phyloP scores from a whole-genome alignment of 352 stramenopile species.

The Phytophthora ohioensis region DNA sequence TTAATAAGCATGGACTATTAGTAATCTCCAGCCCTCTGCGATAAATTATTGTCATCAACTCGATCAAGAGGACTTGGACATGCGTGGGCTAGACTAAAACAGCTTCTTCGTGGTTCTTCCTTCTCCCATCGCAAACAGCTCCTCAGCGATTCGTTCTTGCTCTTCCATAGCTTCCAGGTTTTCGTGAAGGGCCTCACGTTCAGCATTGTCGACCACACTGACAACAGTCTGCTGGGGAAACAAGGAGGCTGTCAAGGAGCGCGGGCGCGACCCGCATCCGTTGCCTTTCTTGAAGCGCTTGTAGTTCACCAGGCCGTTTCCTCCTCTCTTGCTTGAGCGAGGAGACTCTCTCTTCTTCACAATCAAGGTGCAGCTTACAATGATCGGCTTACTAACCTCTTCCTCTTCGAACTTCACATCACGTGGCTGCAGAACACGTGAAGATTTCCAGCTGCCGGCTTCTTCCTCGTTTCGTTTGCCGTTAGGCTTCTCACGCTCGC shows the following conservation, averaged over 20 bases:
- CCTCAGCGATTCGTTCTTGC: conserved; percentile 86
- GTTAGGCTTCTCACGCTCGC: conserved; percentile 1
- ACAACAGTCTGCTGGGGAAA: conserved; percentile 68
- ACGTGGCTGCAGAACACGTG: conserved; percentile 34
- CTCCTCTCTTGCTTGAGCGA: conserved; percentile 1
- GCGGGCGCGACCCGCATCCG: conserved; percentile 46
- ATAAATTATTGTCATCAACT: conserved; percentile 39
- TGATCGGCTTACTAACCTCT: conserved; percentile 48
- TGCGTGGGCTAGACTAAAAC: conserved; percentile 43
- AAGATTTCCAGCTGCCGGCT: conserved; percentile 43
- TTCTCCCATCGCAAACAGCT: conserved; percentile 85
- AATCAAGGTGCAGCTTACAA: conserved; percentile 64
- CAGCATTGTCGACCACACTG: conserved; percentile 72
- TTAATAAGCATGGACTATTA: conserved; percentile 35
- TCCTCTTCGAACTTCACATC: conserved; percentile 41
- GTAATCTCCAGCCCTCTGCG: conserved; percentile 10
- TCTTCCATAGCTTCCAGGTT: conserved; percentile 77
- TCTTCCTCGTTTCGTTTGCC: conserved; percentile 14
- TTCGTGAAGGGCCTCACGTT: conserved; percentile 61
- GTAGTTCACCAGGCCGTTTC: conserved; percentile 60
- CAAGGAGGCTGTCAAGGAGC: conserved; percentile 52
- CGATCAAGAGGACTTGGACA: conserved; percentile 4
- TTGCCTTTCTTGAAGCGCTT: conserved; percentile 90
- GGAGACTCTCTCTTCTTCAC: conserved; percentile 44
- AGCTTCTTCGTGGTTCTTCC: conserved; percentile 56